Base-by-base conservation (phyloP, 495 filamentous ascomycete genomes). In the Penicillium bovifimosum region DNA sequence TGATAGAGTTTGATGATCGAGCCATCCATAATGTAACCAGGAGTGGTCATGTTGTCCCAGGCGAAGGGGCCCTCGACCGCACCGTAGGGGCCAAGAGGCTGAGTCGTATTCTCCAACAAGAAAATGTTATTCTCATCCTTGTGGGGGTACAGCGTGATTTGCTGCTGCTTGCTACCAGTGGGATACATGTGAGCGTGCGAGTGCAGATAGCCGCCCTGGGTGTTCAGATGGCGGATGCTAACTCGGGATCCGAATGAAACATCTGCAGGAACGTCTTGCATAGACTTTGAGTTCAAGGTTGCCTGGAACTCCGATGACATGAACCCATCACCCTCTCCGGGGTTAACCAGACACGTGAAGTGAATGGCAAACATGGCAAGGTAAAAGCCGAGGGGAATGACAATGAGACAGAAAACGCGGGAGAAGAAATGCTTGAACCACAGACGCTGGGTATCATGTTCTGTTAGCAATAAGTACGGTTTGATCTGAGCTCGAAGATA, bases 291-390 rank as follows among this genome's bases (percentile, higher is more conserved):
- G 70, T 96, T 98, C 51, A 98, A 76, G 2, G 93, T 98, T 18
- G 95, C 88, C 69, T 97, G 95, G 75, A 98, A 98, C 67, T 98
- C 95, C 29, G 91, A 95, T 55, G 90, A 96, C 93, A 98, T 98
- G 78, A 98, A 98, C 47, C 93, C 93, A 67, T 98, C 93, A 39
- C 93, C 93, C 18, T 98, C 93, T 43, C 93, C 93, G 7, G 93
- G 95, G 66, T 98, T 97, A 27, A 83, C 80, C 26, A 98, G 79
- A 75, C 89, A 95, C 53, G 88, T 56, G 74, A 98, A 97, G 73
- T 98, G 93, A 58, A 98, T 91, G 11, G 79, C 90, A 63, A 98
- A 98, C 84, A 97, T 93, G 55, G 80, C 84, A 75, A 96, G 83
- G 73, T 98, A 98, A 73, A 97, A 96, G 20, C 80, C 81, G 6